Evolutionary conservation across 371 early-diverging fungal species (phyloP).

Genomic region (Dichotomocladium elegans): DNA sequence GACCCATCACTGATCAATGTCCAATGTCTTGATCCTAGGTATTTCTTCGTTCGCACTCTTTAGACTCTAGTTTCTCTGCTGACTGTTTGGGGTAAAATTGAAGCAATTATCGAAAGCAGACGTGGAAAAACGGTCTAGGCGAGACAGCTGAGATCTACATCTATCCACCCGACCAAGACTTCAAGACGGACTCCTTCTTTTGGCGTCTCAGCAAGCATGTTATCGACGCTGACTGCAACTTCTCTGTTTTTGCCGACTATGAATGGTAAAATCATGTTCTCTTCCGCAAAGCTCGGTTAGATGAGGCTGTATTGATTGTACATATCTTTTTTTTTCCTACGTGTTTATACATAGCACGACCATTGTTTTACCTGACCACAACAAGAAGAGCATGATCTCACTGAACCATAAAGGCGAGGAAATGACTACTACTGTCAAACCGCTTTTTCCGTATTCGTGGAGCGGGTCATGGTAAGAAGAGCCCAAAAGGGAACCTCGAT

Average conservation of each 20-base stretch:
- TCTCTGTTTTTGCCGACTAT: constrained; percentile 63
- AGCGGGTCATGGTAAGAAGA: constrained; percentile 49
- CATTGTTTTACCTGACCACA: constrained; percentile 25
- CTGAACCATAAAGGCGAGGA: constrained; percentile 61
- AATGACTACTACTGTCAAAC: constrained; percentile 47
- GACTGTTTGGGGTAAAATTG: background rate
- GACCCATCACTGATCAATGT: constrained; percentile 25
- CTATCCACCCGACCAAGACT: constrained; percentile 49
- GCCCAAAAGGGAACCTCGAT: background rate
- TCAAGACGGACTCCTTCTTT: constrained; percentile 51
- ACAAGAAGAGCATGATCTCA: constrained; percentile 30
- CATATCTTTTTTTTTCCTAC: background rate
- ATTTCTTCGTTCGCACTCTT: too few species aligned
- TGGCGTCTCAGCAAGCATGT: constrained; percentile 59
- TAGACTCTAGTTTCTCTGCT: too few species aligned
- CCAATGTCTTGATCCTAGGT: constrained; percentile 9
- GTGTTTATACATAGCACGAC: constrained; percentile 20
- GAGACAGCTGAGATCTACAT: constrained; percentile 60
- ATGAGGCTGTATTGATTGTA: background rate
- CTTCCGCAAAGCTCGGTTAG: background rate
- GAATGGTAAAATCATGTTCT: constrained; percentile 48
- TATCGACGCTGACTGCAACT: constrained; percentile 55
- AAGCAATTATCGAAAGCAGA: constrained; percentile 29
- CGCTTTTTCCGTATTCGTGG: constrained; percentile 63
- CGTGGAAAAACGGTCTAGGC: constrained; percentile 74